These are phyloP conservation scores for Soucietia sequanensis DNA, from an alignment of 805 yeast species.

Conservation along the genomic window DNA sequence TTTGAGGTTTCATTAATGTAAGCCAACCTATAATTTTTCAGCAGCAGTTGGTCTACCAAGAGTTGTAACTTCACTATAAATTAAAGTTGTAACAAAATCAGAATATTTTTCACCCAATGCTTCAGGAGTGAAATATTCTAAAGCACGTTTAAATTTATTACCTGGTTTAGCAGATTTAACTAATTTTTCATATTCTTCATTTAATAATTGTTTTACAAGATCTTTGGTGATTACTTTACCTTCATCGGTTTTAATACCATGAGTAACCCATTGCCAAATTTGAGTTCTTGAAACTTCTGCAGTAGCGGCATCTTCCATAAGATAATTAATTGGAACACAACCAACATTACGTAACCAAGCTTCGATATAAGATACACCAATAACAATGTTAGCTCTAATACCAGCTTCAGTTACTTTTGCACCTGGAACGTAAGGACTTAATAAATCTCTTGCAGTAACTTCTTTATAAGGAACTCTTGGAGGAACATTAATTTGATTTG, in stretches of 20 bases:
- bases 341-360: slow-evolving; percentile 85
- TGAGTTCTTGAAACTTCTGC: slow-evolving; percentile 85
- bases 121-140: slow-evolving; percentile 69
- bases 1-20: no score
- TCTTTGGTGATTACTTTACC: slow-evolving; percentile 59
- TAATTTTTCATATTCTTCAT: slow-evolving; percentile 59
- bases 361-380: slow-evolving; percentile 79
- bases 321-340: slow-evolving; percentile 79
- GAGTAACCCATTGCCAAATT: slow-evolving; percentile 81
- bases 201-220: slow-evolving; percentile 54
- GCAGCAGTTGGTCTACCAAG: slow-evolving; percentile 42
- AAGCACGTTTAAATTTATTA: slow-evolving; percentile 69
- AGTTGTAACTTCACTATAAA: slow-evolving; percentile 71
- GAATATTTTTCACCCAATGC: slow-evolving; percentile 69
- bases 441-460: slow-evolving; percentile 56
- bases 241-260: slow-evolving; percentile 59
- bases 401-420: slow-evolving; percentile 70
- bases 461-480: slow-evolving; percentile 50
- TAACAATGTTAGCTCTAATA: slow-evolving; percentile 67
- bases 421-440: slow-evolving; percentile 60
- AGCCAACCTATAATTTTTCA: slow-evolving; percentile 34
- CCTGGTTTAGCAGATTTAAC: slow-evolving; percentile 49
- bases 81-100: slow-evolving; percentile 73
- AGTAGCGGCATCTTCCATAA: slow-evolving; percentile 91
- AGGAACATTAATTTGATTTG: slow-evolving; percentile 67